Base-by-base conservation (phyloP, 1,284 basidiomycete species). In the Taiwanofungus camphoratus region DNA sequence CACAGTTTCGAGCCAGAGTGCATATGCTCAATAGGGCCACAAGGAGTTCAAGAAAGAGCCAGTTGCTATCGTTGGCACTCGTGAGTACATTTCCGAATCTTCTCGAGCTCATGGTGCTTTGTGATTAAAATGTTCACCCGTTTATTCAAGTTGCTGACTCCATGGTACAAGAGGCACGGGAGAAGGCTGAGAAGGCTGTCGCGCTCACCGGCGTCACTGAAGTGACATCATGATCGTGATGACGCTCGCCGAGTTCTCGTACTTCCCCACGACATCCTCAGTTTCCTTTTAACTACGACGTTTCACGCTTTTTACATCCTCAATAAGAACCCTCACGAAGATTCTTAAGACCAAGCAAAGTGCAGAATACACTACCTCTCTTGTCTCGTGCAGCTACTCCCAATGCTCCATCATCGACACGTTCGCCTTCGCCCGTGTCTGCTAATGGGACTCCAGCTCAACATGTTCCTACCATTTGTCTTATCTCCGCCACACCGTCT, bases 51-150 rank as follows among this genome's bases (percentile, higher is more conserved):
- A 79, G 63, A 82, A 82, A 55, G 68, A 87, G 39, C 95, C 95
- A 13, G 91, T 99, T 26, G 95, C 96, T 15, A 99, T 99, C 58
- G 87, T 99, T 50, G 95, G 96, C 66, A 93, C 95, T 16, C 84
- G 96, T 67, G 96, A 99, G 74, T 99, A 99, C 69, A 98, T 99
- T 65, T 99, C 99, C 73, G n/a, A n/a, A n/a, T n/a, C n/a, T n/a
- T n/a, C n/a, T n/a, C n/a, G n/a, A n/a, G n/a, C n/a, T n/a, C n/a
- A n/a, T n/a, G n/a, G n/a, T n/a, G n/a, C n/a, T n/a, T n/a, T n/a
- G n/a, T n/a, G n/a, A n/a, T n/a, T n/a, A n/a, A n/a, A n/a, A n/a
- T n/a, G n/a, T n/a, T n/a, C n/a, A n/a, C n/a, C n/a, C n/a, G n/a
- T n/a, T n/a, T n/a, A n/a, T n/a, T n/a, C n/a, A n/a, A n/a, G n/a